Evolutionary conservation across 2,329 filamentous ascomycete genomes (phyloP).

Genomic region (Aspergillus sp.): DNA sequence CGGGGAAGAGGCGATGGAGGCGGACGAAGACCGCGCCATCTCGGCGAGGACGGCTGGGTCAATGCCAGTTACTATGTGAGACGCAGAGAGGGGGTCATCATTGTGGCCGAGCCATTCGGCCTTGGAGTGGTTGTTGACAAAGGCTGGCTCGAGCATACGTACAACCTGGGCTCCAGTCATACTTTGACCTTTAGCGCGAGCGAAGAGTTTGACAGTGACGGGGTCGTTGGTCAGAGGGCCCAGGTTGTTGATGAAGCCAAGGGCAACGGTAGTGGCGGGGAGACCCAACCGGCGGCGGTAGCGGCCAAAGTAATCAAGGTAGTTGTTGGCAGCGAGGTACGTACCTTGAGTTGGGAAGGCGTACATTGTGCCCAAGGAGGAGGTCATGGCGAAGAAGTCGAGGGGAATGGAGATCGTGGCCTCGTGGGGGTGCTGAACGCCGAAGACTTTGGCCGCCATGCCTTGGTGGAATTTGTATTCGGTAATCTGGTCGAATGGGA

Average conservation of each 20-base stretch:
- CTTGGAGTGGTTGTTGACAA: too few species aligned
- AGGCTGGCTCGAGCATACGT: too few species aligned
- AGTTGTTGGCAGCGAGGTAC: constrained; percentile 5
- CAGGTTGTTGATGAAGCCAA: neutral
- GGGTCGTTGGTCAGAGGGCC: too few species aligned
- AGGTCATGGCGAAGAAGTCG: constrained; percentile 6
- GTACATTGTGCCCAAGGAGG: neutral
- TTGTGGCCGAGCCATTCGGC: too few species aligned
- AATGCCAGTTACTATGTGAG: too few species aligned
- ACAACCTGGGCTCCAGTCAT: too few species aligned
- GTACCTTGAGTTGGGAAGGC: neutral
- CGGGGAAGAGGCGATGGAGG: too few species aligned
- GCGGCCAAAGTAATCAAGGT: neutral
- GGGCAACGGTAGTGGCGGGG: neutral
- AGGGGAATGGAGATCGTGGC: neutral
- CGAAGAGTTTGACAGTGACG: too few species aligned
- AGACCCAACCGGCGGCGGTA: neutral
- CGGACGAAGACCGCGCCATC: too few species aligned
- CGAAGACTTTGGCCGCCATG: neutral
- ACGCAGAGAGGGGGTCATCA: too few species aligned
- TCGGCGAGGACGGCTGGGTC: too few species aligned
- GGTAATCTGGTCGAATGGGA: neutral
- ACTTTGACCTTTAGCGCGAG: too few species aligned
- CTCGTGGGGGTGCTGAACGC: neutral
- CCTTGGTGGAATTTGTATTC: neutral